A percentile compares a stretch with the other conserved stretches of the same genome.
These are phyloP conservation scores for Alternaria arborescens DNA, from an alignment of 2,329 filamentous ascomycete genomes.

Conservation along the genomic window DNA sequence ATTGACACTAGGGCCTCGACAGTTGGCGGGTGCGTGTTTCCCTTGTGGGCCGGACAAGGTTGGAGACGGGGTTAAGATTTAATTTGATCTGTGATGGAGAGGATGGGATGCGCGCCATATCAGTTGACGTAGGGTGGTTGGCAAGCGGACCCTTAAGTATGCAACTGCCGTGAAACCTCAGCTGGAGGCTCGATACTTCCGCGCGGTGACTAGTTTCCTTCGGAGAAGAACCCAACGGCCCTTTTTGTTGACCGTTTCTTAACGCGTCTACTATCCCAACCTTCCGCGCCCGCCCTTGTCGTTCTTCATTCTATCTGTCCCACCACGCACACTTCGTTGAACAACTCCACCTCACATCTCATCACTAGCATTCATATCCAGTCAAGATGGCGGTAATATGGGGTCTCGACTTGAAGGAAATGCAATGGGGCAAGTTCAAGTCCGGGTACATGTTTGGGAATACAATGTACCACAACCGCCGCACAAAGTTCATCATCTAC, in stretches of 20 bases:
- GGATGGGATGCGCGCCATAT: neutral
- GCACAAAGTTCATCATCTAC: slow-evolving; percentile 68
- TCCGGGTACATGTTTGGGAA: slow-evolving; percentile 65
- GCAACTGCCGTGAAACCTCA: neutral
- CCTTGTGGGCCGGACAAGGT: neutral
- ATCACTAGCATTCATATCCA: slow-evolving; percentile 1
- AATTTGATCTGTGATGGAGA: slow-evolving; percentile 1
- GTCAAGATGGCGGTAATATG: slow-evolving; percentile 58
- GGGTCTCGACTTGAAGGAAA: slow-evolving; percentile 65
- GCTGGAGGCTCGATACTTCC: neutral
- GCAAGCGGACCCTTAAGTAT: slow-evolving; percentile 1
- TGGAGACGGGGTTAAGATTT: neutral
- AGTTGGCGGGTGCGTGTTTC: slow-evolving; percentile 14
- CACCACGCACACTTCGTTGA: slow-evolving; percentile 1
- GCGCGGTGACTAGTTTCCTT: neutral
- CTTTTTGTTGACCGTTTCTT: neutral
- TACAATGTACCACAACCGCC: slow-evolving; percentile 62
- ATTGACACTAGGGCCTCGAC: neutral
- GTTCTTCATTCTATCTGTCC: neutral
- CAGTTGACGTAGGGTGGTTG: neutral
- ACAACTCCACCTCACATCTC: neutral
- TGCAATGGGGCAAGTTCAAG: slow-evolving; percentile 67
- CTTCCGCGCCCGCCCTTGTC: neutral
- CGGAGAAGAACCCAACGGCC: neutral
- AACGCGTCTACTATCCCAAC: neutral